Conservation (phyloP, 1,139 yeast species). For the Debaryomyces sp. region DNA sequence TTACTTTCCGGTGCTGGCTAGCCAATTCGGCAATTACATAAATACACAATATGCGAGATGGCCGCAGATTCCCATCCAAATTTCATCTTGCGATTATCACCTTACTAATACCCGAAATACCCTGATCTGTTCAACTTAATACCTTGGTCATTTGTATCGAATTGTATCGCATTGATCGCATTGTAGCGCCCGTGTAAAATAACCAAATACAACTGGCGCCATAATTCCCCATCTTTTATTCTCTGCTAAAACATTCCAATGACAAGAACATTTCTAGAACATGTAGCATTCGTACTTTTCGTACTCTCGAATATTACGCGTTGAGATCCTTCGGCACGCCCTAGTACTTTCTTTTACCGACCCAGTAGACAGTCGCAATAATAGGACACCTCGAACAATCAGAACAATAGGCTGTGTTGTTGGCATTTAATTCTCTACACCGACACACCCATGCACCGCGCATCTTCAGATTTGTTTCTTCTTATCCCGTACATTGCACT, state of each 20-base stretch:
- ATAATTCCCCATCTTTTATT: neutral
- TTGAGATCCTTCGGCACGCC: neutral
- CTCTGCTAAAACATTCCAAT: neutral
- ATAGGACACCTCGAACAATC: neutral
- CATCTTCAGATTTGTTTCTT: neutral
- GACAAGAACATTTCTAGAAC: neutral
- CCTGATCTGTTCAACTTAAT: neutral
- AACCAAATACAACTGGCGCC: neutral
- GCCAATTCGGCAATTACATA: neutral
- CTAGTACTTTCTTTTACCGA: neutral
- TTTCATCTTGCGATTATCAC: neutral
- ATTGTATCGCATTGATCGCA: too few relatives aligned
- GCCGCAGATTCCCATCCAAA: neutral
- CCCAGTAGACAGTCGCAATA: neutral
- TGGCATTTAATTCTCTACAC: neutral
- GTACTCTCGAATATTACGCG: neutral
- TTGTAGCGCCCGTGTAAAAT: too few relatives aligned
- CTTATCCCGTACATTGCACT: neutral
- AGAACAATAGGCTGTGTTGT: neutral
- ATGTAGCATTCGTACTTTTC: neutral
- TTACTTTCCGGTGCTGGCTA: neutral
- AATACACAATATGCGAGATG: neutral
- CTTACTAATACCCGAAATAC: neutral
- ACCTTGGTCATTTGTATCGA: neutral
- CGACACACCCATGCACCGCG: constrained; percentile 1